A percentile compares a stretch with the other conserved stretches of the same genome.
Conservation (phyloP, 1,139 yeast species). For the Lodderomyces orthopsilosis region DNA sequence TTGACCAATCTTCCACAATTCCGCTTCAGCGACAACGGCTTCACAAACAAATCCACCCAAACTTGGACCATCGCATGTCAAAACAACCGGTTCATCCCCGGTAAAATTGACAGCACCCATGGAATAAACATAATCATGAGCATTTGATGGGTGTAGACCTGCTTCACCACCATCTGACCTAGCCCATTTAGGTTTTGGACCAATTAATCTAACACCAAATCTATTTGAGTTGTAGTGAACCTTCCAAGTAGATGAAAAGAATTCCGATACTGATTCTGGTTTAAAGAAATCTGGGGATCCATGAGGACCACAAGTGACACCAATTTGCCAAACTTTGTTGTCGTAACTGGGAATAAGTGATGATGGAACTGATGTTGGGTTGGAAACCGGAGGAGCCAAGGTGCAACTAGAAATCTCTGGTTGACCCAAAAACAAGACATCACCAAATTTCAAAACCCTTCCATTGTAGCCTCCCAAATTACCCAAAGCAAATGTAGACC, state of each 20-base stretch:
- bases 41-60: slow-evolving; percentile 97
- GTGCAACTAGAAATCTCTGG: slow-evolving; percentile 67
- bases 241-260: slow-evolving; percentile 81
- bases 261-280: slow-evolving; percentile 68
- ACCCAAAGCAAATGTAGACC: slow-evolving; percentile 94
- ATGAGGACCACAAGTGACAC: slow-evolving; percentile 96
- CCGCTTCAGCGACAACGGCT: slow-evolving; percentile 93
- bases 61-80: slow-evolving; percentile 96
- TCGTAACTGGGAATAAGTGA: slow-evolving; percentile 58
- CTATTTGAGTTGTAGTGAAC: slow-evolving; percentile 95
- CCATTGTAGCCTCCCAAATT: slow-evolving; percentile 95
- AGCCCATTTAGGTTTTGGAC: slow-evolving; percentile 97
- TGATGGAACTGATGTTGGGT: slow-evolving; percentile 56
- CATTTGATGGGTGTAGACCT: slow-evolving; percentile 95
- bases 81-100: slow-evolving; percentile 96
- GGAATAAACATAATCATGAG: slow-evolving; percentile 95
- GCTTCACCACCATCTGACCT: slow-evolving; percentile 98
- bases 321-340: slow-evolving; percentile 74
- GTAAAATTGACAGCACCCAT: slow-evolving; percentile 96
- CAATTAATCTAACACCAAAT: slow-evolving; percentile 90
- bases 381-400: slow-evolving; percentile 67
- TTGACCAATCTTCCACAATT: slow-evolving; percentile 98
- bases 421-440: slow-evolving; percentile 81
- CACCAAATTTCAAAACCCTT: slow-evolving; percentile 86
- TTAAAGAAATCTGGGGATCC: slow-evolving; percentile 94